Percentiles rank a stretch among this genome's conserved stretches.
phyloP scores from a whole-genome alignment of 805 yeast genomes.

The Dipodascopsis uninucleata region DNA sequence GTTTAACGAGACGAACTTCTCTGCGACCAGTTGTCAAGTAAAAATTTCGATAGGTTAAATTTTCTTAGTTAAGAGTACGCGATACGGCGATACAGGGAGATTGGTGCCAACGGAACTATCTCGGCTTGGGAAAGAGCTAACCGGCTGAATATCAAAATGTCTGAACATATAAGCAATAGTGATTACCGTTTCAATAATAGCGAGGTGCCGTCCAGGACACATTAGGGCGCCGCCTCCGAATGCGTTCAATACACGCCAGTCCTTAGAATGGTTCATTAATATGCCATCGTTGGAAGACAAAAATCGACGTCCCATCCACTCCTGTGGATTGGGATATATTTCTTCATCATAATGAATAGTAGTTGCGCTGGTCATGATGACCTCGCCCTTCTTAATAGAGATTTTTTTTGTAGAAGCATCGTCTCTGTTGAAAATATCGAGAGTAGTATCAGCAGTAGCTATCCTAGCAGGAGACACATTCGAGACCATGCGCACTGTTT shows the following conservation, averaged over 20 bases:
- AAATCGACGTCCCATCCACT: constrained; percentile 19
- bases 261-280: not conserved
- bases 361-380: constrained; percentile 8
- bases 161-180: constrained; percentile 18
- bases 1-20: too few species aligned
- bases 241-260: constrained; percentile 12
- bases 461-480: constrained; percentile 13
- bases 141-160: constrained; percentile 18
- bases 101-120: too few species aligned
- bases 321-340: constrained; percentile 22
- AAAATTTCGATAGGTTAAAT: too few species aligned
- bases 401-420: not conserved
- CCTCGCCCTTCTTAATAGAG: constrained; percentile 3
- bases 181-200: constrained; percentile 18
- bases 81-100: too few species aligned
- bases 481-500: constrained; percentile 15
- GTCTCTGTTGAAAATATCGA: constrained; percentile 6
- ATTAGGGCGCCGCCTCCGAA: constrained; percentile 24
- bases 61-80: too few species aligned
- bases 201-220: constrained; percentile 21
- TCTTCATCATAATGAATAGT: constrained; percentile 21
- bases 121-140: too few species aligned
- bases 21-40: too few species aligned
- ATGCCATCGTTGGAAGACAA: constrained; percentile 10
- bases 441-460: constrained; percentile 8